Conservation (phyloP, 495 filamentous ascomycete genomes). For the Endocarpon pusillum region DNA sequence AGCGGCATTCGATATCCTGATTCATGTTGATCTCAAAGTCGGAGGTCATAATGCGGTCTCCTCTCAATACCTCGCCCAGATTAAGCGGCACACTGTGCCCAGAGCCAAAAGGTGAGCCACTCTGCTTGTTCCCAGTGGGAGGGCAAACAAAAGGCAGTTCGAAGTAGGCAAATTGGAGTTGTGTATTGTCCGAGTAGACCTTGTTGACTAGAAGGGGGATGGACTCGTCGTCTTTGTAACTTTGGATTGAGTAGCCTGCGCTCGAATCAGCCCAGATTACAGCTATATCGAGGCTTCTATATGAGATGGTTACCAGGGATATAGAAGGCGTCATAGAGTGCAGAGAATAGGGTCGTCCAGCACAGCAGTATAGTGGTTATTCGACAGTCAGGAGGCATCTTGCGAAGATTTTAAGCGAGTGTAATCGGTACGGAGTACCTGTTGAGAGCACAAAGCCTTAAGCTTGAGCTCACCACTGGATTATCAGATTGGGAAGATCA, state of each 20-base stretch:
- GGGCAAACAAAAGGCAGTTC: constrained; percentile 87
- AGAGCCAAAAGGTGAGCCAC: constrained; percentile 54
- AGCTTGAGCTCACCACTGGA: too few relatives aligned
- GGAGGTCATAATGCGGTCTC: constrained; percentile 77
- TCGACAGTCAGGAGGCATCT: background rate
- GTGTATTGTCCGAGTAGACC: constrained; percentile 81
- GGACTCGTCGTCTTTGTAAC: constrained; percentile 60
- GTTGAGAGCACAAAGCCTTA: too few relatives aligned
- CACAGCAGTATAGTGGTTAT: background rate
- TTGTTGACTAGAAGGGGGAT: constrained; percentile 91
- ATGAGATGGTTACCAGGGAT: background rate
- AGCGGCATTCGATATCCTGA: constrained; percentile 56
- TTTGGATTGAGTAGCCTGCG: constrained; percentile 58
- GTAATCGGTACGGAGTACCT: too few relatives aligned
- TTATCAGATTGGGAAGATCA: too few relatives aligned
- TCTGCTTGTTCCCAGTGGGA: constrained; percentile 50
- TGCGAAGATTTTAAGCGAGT: too few relatives aligned
- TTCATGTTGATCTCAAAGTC: constrained; percentile 77
- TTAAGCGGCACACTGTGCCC: constrained; percentile 75
- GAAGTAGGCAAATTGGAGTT: constrained; percentile 86
- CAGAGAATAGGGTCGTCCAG: background rate
- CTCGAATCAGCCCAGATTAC: constrained; percentile 4
- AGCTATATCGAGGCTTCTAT: constrained; percentile 3
- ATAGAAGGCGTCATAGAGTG: background rate
- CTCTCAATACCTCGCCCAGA: constrained; percentile 82